A percentile compares a stretch with the other conserved stretches of the same genome.
Evolutionary conservation across 1,284 basidiomycete genomes (phyloP).

Genomic region (Amylostereum chailletii): DNA sequence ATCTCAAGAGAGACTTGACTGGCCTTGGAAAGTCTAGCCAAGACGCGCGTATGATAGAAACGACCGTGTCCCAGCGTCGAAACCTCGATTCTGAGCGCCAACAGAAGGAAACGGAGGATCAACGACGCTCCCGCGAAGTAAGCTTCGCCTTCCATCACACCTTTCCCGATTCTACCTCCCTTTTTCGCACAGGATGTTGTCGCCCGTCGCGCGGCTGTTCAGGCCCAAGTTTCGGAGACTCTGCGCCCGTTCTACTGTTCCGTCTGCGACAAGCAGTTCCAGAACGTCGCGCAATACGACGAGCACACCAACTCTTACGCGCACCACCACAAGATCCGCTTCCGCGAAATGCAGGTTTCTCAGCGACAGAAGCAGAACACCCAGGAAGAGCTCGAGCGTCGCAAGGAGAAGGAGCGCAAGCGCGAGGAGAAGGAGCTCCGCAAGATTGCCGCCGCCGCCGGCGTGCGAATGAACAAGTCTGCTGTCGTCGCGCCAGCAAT

Average conservation of each 20-base stretch:
- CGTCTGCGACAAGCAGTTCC: slow-evolving; percentile 78
- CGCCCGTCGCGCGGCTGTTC: slow-evolving; percentile 56
- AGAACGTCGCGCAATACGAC: slow-evolving; percentile 74
- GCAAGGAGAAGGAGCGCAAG: slow-evolving; percentile 76
- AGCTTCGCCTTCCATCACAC: slow-evolving; percentile 9
- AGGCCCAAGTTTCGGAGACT: slow-evolving; percentile 55
- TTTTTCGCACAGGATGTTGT: slow-evolving; percentile 43
- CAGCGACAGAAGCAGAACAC: slow-evolving; percentile 39
- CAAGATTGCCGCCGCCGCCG: slow-evolving; percentile 70
- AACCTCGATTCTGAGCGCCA: slow-evolving; percentile 71
- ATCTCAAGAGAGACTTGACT: slow-evolving; percentile 65
- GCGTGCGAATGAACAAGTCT: slow-evolving; percentile 60
- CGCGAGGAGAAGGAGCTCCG: slow-evolving; percentile 74
- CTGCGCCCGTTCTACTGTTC: slow-evolving; percentile 70
- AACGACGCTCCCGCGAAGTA: slow-evolving; percentile 64
- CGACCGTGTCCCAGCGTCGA: slow-evolving; percentile 71
- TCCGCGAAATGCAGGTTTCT: slow-evolving; percentile 66
- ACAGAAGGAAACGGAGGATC: slow-evolving; percentile 68
- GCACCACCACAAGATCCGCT: slow-evolving; percentile 73
- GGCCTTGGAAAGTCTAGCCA: slow-evolving; percentile 71
- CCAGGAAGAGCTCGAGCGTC: slow-evolving; percentile 56
- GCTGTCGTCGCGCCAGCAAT: slow-evolving; percentile 13
- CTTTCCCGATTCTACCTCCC: slow-evolving; percentile 3
- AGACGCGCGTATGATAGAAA: slow-evolving; percentile 74
- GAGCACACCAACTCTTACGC: slow-evolving; percentile 81